Conservation (phyloP, 2,329 filamentous ascomycete species). For the Clarireedia sp. region DNA sequence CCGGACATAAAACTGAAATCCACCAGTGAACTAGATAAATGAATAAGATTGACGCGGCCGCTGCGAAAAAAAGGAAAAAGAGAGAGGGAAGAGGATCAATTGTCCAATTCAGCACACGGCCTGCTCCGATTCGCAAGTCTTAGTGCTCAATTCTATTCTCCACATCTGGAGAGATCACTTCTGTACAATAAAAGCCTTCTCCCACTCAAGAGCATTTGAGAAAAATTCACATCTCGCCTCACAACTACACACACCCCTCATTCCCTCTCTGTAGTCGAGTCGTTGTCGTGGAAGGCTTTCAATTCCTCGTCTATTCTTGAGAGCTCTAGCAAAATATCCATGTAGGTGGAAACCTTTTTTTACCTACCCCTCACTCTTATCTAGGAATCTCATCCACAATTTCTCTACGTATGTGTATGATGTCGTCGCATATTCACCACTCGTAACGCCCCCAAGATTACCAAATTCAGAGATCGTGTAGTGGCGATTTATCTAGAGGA, state of each 20-base stretch:
- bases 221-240: too few species aligned
- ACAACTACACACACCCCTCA: not conserved
- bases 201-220: not conserved
- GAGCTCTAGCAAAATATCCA: not conserved
- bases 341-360: not conserved
- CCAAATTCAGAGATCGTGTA: not conserved
- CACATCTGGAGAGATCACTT: not conserved
- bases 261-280: not conserved
- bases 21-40: not conserved
- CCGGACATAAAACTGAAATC: not conserved
- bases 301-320: not conserved
- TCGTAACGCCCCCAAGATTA: slow-evolving; percentile 3
- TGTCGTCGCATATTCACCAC: not conserved
- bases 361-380: slow-evolving; percentile 2
- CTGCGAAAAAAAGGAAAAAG: not conserved
- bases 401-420: not conserved
- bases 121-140: not conserved
- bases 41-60: too few species aligned
- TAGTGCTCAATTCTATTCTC: not conserved
- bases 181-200: not conserved
- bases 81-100: not conserved
- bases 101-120: not conserved
- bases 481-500: not conserved
- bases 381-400: not conserved
- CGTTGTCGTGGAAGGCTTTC: not conserved